Evolutionary conservation across 2,329 filamentous ascomycete genomes (phyloP).

Genomic region (Anthostomella pinea): DNA sequence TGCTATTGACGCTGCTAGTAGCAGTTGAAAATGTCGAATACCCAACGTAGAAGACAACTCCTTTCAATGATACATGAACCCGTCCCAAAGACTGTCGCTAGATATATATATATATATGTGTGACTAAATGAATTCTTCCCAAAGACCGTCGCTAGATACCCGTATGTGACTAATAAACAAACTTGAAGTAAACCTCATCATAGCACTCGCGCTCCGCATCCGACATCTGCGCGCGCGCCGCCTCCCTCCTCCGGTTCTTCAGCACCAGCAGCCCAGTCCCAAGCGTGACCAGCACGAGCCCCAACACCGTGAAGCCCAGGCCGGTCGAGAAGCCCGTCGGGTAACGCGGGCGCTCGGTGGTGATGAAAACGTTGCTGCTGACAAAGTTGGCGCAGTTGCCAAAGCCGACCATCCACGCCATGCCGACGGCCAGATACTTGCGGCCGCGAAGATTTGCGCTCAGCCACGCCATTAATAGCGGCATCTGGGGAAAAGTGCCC

Average conservation of each 20-base stretch:
- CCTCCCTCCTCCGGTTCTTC: slow-evolving; percentile 20
- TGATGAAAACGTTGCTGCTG: slow-evolving; percentile 40
- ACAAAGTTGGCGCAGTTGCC: slow-evolving; percentile 45
- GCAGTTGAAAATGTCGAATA: too few relatives aligned
- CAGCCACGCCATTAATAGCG: slow-evolving; percentile 33
- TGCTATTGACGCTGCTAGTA: too few relatives aligned
- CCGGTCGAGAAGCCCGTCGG: slow-evolving; percentile 37
- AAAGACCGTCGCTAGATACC: too few relatives aligned
- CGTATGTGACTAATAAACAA: slow-evolving; percentile 26
- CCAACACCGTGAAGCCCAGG: slow-evolving; percentile 27
- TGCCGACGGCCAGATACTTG: slow-evolving; percentile 38
- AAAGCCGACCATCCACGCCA: slow-evolving; percentile 39
- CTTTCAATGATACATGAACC: too few relatives aligned
- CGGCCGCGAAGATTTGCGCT: slow-evolving; percentile 40
- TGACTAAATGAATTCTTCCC: too few relatives aligned
- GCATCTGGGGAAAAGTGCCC: slow-evolving; percentile 31
- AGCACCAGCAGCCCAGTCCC: slow-evolving; percentile 11
- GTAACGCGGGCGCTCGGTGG: slow-evolving; percentile 35
- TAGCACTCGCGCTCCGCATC: slow-evolving; percentile 20
- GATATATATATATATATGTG: too few relatives aligned
- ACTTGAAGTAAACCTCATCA: slow-evolving; percentile 25
- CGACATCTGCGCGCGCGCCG: slow-evolving; percentile 16
- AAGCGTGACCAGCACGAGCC: slow-evolving; percentile 17
- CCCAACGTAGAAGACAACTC: too few relatives aligned
- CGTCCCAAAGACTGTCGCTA: too few relatives aligned